Conservation (phyloP, 768 basidiomycete genomes). For the Gymnopilus junonius region DNA sequence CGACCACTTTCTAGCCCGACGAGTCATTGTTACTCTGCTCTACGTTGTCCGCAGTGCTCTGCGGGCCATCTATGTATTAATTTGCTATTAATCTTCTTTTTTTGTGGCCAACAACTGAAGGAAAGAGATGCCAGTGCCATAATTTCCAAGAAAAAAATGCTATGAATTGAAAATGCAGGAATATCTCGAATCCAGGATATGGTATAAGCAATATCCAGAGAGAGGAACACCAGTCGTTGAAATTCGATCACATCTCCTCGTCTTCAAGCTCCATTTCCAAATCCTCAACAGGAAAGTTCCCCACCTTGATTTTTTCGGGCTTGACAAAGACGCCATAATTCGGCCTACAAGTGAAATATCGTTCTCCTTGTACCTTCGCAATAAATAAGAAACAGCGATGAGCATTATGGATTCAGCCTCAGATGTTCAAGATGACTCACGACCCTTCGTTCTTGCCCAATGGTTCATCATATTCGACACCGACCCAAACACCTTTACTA, state of each 20-base stretch:
- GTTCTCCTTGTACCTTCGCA: slow-evolving; percentile 81
- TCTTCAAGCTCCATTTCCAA: slow-evolving; percentile 59
- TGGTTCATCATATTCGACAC: slow-evolving; percentile 95
- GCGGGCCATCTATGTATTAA: background rate
- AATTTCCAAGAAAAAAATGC: background rate
- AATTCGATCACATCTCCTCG: slow-evolving; percentile 67
- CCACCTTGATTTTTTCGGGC: slow-evolving; percentile 78
- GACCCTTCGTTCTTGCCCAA: slow-evolving; percentile 95
- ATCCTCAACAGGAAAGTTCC: slow-evolving; percentile 88
- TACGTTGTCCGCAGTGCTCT: background rate
- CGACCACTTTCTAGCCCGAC: slow-evolving; percentile 36
- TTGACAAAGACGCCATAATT: slow-evolving; percentile 88
- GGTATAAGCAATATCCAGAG: background rate
- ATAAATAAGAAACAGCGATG: slow-evolving; percentile 5
- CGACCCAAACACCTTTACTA: slow-evolving; percentile 81
- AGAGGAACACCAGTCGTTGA: background rate
- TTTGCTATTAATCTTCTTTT: background rate
- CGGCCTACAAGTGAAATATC: slow-evolving; percentile 82
- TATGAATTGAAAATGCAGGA: background rate
- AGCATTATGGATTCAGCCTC: slow-evolving; percentile 3
- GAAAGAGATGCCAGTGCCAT: background rate
- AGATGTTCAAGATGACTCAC: slow-evolving; percentile 52
- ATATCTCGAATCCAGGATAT: background rate
- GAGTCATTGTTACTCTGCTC: background rate
- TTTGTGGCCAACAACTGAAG: background rate